These are phyloP conservation scores for Aspergillus mulundensis DNA, from an alignment of 495 filamentous ascomycete genomes.

Conservation along the genomic window DNA sequence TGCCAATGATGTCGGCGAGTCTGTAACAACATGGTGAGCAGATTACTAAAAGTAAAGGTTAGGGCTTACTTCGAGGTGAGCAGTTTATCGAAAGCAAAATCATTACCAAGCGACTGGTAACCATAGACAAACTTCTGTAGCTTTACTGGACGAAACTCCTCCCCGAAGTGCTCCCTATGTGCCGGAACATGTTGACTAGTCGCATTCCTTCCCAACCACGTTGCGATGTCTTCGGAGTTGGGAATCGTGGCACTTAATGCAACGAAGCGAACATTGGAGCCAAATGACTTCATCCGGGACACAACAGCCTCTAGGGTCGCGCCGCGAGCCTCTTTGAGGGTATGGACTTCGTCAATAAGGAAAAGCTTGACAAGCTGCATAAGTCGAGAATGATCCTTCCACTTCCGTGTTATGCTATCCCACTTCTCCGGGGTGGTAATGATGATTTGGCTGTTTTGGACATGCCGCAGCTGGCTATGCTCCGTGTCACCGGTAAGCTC, in stretches of 20 bases:
- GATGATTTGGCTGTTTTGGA: conserved; percentile 83
- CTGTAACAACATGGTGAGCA: conserved; percentile 29
- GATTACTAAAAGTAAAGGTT: neutral
- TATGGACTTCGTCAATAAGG: conserved; percentile 95
- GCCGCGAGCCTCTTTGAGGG: conserved; percentile 83
- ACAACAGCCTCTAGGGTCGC: conserved; percentile 94
- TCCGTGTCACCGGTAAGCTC: conserved; percentile 94
- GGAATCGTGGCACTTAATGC: conserved; percentile 92
- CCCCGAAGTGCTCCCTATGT: conserved; percentile 74
- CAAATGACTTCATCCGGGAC: conserved; percentile 92
- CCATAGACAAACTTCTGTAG: conserved; percentile 86
- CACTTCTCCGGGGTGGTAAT: conserved; percentile 98
- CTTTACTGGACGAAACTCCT: conserved; percentile 85
- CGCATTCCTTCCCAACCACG: conserved; percentile 81
- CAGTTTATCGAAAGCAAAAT: conserved; percentile 81
- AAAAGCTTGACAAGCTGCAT: conserved; percentile 86
- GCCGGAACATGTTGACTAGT: conserved; percentile 66
- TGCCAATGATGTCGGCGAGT: conserved; percentile 69
- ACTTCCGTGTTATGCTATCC: conserved; percentile 95
- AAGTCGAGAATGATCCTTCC: conserved; percentile 83
- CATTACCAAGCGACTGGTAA: conserved; percentile 61
- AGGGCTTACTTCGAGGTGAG: conserved; percentile 64
- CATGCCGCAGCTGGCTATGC: conserved; percentile 61
- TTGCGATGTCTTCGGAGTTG: conserved; percentile 85
- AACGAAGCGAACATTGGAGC: conserved; percentile 82